Conservation (phyloP, 345 rosid species). For the Corchorus capsularis region DNA sequence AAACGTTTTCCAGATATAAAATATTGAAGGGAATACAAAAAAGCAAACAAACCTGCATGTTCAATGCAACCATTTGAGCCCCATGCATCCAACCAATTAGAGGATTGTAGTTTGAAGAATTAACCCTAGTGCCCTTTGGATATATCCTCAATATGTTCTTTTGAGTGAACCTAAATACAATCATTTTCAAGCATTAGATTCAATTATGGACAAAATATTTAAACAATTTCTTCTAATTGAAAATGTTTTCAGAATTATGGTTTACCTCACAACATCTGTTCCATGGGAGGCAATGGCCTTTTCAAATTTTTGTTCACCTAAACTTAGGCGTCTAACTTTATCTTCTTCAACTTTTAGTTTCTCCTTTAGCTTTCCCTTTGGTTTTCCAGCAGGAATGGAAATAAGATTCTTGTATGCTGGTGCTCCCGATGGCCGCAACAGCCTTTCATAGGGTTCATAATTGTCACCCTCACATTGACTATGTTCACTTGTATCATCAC, state of each 20-base stretch:
- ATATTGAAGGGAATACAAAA: not conserved
- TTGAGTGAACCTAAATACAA: conserved; percentile 59
- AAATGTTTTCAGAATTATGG: not conserved
- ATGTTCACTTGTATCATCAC: conserved; percentile 41
- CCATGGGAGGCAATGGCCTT: conserved; percentile 54
- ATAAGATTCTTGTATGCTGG: conserved; percentile 55
- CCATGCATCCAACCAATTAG: conserved; percentile 77
- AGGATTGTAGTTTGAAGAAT: conserved; percentile 76
- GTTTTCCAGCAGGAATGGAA: conserved; percentile 60
- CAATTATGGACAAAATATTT: not conserved
- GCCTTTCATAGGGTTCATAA: conserved; percentile 34
- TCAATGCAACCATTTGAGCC: conserved; percentile 90
- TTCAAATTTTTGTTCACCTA: conserved; percentile 65
- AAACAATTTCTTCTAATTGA: not conserved
- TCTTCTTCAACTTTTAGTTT: conserved; percentile 50
- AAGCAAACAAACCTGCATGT: conserved; percentile 77
- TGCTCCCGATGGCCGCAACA: conserved; percentile 30
- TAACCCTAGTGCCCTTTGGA: conserved; percentile 66
- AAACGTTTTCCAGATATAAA: not conserved
- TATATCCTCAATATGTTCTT: conserved; percentile 69
- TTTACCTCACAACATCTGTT: conserved; percentile 60
- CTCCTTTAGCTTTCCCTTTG: conserved; percentile 50
- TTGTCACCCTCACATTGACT: conserved; percentile 32
- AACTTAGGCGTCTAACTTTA: conserved; percentile 62
- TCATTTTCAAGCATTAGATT: not conserved